Evolutionary conservation across 2,329 filamentous ascomycete species (phyloP).

Genomic region (Blastomyces parvus): DNA sequence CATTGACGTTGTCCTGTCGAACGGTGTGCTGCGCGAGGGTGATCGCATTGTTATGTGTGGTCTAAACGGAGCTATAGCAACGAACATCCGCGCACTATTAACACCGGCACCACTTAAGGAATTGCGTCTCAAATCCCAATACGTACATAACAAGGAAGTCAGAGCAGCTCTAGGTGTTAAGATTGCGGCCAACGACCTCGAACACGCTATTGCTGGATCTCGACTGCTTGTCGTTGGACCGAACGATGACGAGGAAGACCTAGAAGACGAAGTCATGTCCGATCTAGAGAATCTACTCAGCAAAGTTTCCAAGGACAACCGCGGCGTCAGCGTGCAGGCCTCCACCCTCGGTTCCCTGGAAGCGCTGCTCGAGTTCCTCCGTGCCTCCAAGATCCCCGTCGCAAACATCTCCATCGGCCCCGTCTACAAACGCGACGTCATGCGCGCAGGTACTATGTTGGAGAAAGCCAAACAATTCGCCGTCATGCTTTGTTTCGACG

Average conservation of each 20-base stretch:
- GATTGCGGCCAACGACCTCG: constrained; percentile 91
- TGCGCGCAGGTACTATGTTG: constrained; percentile 87
- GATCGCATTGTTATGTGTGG: constrained; percentile 92
- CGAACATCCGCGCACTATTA: constrained; percentile 86
- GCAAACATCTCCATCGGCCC: constrained; percentile 95
- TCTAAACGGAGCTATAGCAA: constrained; percentile 90
- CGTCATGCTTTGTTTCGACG: constrained; percentile 99
- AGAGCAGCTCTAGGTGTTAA: constrained; percentile 98
- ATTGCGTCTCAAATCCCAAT: constrained; percentile 85
- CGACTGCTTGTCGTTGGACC: constrained; percentile 87
- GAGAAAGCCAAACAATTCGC: constrained; percentile 92
- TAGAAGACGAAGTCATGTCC: constrained; percentile 91
- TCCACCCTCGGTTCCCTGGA: constrained; percentile 96
- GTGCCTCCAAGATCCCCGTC: constrained; percentile 91
- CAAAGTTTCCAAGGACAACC: constrained; percentile 82
- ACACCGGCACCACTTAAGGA: constrained; percentile 91
- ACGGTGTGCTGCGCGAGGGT: constrained; percentile 88
- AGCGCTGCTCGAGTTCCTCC: constrained; percentile 90
- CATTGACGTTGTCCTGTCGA: constrained; percentile 92
- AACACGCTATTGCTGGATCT: constrained; percentile 92
- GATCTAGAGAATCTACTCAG: constrained; percentile 86
- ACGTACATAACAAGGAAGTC: constrained; percentile 98
- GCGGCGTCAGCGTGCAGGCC: constrained; percentile 93
- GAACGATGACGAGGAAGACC: constrained; percentile 92
- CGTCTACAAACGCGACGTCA: constrained; percentile 95